A percentile compares a stretch with the other conserved stretches of the same genome.
Evolutionary conservation across 805 yeast genomes (phyloP).

Genomic region (Cyberlindnera euphorbiae): DNA sequence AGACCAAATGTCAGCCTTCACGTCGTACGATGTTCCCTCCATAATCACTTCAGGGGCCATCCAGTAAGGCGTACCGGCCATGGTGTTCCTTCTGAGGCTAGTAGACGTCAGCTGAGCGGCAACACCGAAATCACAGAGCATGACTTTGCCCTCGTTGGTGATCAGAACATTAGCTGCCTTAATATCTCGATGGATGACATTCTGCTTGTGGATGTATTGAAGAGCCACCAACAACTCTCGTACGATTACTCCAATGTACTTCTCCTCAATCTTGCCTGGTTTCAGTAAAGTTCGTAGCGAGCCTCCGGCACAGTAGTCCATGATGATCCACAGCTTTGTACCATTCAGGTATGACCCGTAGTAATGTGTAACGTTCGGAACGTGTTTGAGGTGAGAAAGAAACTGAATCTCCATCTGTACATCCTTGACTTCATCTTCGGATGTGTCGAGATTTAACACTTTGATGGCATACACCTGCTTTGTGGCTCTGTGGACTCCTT

Average conservation of each 20-base stretch:
- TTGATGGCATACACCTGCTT: slow-evolving; percentile 87
- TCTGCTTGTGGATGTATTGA: slow-evolving; percentile 76
- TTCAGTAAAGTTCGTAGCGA: slow-evolving; percentile 65
- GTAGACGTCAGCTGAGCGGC: slow-evolving; percentile 87
- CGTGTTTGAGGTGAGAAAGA: slow-evolving; percentile 71
- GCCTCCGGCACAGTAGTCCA: slow-evolving; percentile 98
- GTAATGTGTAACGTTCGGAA: slow-evolving; percentile 90
- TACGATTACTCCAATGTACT: slow-evolving; percentile 74
- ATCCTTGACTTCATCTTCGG: slow-evolving; percentile 89
- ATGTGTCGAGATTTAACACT: slow-evolving; percentile 86
- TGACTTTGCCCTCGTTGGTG: slow-evolving; percentile 83
- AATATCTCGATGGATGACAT: slow-evolving; percentile 93
- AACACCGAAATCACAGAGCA: slow-evolving; percentile 96
- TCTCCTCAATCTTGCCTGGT: slow-evolving; percentile 87
- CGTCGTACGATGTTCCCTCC: slow-evolving; percentile 84
- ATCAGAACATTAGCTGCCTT: slow-evolving; percentile 94
- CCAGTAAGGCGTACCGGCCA: slow-evolving; percentile 97
- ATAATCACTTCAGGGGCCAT: slow-evolving; percentile 98
- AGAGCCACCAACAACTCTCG: slow-evolving; percentile 79
- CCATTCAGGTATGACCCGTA: slow-evolving; percentile 85
- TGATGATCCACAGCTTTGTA: slow-evolving; percentile 92
- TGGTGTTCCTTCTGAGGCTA: slow-evolving; percentile 78
- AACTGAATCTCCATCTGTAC: slow-evolving; percentile 92
- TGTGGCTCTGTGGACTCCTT: slow-evolving; percentile 68
- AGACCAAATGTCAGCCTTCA: slow-evolving; percentile 97